Evolutionary conservation across 1,284 basidiomycete species (phyloP).

Genomic region (Cryptococcus sp.): DNA sequence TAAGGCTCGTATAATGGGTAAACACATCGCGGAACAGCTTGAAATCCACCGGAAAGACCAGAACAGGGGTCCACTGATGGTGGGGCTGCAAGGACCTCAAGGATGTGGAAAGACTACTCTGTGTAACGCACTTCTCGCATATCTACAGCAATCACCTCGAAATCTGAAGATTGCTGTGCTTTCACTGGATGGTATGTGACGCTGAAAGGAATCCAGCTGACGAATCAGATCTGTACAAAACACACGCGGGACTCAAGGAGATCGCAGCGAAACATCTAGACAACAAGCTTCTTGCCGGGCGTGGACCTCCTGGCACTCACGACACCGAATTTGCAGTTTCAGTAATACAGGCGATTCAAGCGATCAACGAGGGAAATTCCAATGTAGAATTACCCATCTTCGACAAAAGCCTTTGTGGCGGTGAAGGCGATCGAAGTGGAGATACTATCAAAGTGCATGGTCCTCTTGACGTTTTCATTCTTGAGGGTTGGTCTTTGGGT

Average conservation of each 20-base stretch:
- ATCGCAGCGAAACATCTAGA: conserved; percentile 25
- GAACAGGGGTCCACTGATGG: conserved; percentile 25
- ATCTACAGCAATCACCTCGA: conserved; percentile 15
- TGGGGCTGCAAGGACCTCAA: conserved; percentile 32
- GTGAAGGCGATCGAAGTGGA: conserved; percentile 73
- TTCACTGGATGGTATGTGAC: conserved; percentile 30
- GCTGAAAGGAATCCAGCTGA: background rate
- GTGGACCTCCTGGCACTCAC: conserved; percentile 44
- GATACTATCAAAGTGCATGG: conserved; percentile 39
- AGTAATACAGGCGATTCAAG: conserved; percentile 9
- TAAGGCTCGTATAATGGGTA: conserved; percentile 35
- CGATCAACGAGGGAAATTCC: conserved; percentile 10
- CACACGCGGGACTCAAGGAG: conserved; percentile 22
- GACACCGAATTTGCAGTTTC: conserved; percentile 22
- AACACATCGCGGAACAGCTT: conserved; percentile 24
- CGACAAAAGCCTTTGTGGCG: conserved; percentile 74
- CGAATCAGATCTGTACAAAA: conserved; percentile 27
- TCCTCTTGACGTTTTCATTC: conserved; percentile 74
- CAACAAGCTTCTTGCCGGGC: conserved; percentile 37
- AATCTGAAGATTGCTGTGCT: conserved; percentile 25
- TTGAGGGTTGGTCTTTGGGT: conserved; percentile 56
- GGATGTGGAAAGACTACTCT: conserved; percentile 41
- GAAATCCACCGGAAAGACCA: conserved; percentile 11
- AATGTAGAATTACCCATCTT: conserved; percentile 67
- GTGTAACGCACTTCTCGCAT: conserved; percentile 24